Percentiles rank a stretch among this genome's conserved stretches.
Evolutionary conservation across 2,329 filamentous ascomycete genomes (phyloP).

Genomic region (Verticillium isaacii): DNA sequence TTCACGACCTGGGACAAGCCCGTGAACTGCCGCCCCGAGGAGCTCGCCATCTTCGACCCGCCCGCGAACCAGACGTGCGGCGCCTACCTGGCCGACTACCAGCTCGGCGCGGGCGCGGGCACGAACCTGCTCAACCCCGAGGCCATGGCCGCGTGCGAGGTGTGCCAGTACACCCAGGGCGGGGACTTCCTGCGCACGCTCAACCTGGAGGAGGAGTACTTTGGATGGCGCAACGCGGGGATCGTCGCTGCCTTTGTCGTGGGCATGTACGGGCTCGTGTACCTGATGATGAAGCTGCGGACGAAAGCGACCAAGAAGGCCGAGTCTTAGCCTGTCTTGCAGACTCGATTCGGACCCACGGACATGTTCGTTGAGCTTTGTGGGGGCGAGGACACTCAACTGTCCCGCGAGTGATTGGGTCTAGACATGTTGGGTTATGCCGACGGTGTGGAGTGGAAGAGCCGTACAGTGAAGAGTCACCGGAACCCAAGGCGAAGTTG

Average conservation of each 20-base stretch:
- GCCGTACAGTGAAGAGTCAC: no score
- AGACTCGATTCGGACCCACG: no score
- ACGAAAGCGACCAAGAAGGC: constrained; percentile 42
- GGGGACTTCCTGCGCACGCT: constrained; percentile 54
- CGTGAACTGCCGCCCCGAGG: constrained; percentile 48
- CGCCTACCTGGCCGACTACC: constrained; percentile 50
- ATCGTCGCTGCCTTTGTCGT: constrained; percentile 52
- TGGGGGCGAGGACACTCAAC: no score
- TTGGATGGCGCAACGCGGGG: constrained; percentile 61
- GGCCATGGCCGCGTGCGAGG: constrained; percentile 47
- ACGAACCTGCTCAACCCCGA: constrained; percentile 57
- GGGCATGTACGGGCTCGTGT: constrained; percentile 44
- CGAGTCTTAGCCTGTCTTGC: constrained; percentile 17
- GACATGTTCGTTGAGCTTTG: no score
- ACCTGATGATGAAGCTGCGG: constrained; percentile 39
- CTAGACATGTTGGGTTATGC: no score
- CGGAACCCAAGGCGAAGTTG: no score
- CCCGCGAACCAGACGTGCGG: constrained; percentile 57
- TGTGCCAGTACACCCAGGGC: constrained; percentile 55
- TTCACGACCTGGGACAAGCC: constrained; percentile 49
- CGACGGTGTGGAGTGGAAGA: no score
- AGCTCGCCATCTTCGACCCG: constrained; percentile 56
- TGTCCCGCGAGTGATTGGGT: no score
- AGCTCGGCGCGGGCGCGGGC: constrained; percentile 33
- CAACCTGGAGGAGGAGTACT: constrained; percentile 55